A percentile compares a stretch with the other conserved stretches of the same genome.
These are phyloP conservation scores for Amanita exitialis DNA, from an alignment of 768 basidiomycete species.

Conservation along the genomic window DNA sequence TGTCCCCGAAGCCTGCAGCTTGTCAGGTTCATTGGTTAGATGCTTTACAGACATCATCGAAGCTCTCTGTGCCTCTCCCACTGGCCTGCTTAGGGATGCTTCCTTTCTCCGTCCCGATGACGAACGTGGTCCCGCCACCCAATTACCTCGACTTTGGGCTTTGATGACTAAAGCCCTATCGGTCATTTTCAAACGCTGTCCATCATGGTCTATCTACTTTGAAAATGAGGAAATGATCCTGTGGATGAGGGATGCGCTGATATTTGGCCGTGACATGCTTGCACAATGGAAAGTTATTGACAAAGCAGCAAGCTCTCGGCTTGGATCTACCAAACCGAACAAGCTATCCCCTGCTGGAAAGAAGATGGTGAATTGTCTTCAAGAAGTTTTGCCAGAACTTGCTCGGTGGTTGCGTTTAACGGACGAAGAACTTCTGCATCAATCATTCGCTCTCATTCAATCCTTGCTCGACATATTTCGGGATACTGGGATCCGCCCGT, in stretches of 20 bases:
- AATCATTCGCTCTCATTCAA: constrained; percentile 77
- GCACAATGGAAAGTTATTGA: constrained; percentile 77
- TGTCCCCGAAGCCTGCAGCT: constrained; percentile 77
- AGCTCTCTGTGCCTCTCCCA: constrained; percentile 63
- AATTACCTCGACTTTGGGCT: constrained; percentile 68
- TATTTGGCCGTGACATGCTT: constrained; percentile 83
- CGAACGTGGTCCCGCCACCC: constrained; percentile 34
- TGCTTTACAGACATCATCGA: constrained; percentile 92
- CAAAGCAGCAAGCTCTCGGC: constrained; percentile 37
- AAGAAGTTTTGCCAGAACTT: constrained; percentile 71
- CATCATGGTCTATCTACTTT: constrained; percentile 73
- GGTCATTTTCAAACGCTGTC: constrained; percentile 79
- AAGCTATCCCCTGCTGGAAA: constrained; percentile 53
- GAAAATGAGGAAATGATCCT: constrained; percentile 78
- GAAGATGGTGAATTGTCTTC: constrained; percentile 70
- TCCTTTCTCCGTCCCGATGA: constrained; percentile 38
- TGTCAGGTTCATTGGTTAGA: constrained; percentile 86
- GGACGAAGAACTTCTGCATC: constrained; percentile 84
- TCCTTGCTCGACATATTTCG: constrained; percentile 71
- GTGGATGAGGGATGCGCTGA: constrained; percentile 98
- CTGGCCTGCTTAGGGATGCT: constrained; percentile 56
- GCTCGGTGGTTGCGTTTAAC: constrained; percentile 87
- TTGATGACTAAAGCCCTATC: constrained; percentile 73
- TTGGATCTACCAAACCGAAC: constrained; percentile 14
- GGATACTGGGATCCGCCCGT: constrained; percentile 46